A percentile compares a stretch with the other conserved stretches of the same genome.
phyloP scores from a whole-genome alignment of 768 basidiomycete species.

The Leucogyrophana mollusca region DNA sequence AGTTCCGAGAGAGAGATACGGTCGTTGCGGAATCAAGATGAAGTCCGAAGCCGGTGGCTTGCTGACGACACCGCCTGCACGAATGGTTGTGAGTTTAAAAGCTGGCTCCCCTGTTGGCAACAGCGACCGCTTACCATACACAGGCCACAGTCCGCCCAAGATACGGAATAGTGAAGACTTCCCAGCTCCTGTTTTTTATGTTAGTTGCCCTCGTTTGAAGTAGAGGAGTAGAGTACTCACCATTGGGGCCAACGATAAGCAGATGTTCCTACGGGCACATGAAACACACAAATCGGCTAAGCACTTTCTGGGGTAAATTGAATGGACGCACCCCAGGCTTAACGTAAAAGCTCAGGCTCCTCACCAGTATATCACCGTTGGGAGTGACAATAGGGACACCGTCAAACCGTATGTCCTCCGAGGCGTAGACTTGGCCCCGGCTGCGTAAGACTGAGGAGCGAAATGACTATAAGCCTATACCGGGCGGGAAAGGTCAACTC shows the following conservation, averaged over 20 bases:
- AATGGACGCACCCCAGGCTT: conserved; percentile 78
- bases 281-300: conserved; percentile 1
- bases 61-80: conserved; percentile 69
- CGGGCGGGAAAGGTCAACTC: conserved; percentile 22
- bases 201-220: not conserved
- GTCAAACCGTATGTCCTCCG: conserved; percentile 90
- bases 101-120: no score
- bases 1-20: conserved; percentile 92
- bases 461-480: conserved; percentile 2
- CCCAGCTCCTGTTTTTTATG: conserved; percentile 58
- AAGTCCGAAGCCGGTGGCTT: conserved; percentile 90
- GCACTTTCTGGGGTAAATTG: not conserved
- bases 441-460: conserved; percentile 63
- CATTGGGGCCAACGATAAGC: conserved; percentile 93
- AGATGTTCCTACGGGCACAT: conserved; percentile 67
- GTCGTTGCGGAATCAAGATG: conserved; percentile 93
- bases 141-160: conserved; percentile 94
- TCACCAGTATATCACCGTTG: conserved; percentile 89
- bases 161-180: conserved; percentile 96
- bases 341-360: conserved; percentile 83
- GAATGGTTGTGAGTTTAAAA: no score
- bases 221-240: conserved; percentile 36
- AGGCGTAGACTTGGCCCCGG: conserved; percentile 76
- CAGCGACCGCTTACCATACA: conserved; percentile 46
- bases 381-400: conserved; percentile 95